These are phyloP conservation scores for Vanrija pseudolonga DNA, from an alignment of 1,284 basidiomycete genomes.

Conservation along the genomic window DNA sequence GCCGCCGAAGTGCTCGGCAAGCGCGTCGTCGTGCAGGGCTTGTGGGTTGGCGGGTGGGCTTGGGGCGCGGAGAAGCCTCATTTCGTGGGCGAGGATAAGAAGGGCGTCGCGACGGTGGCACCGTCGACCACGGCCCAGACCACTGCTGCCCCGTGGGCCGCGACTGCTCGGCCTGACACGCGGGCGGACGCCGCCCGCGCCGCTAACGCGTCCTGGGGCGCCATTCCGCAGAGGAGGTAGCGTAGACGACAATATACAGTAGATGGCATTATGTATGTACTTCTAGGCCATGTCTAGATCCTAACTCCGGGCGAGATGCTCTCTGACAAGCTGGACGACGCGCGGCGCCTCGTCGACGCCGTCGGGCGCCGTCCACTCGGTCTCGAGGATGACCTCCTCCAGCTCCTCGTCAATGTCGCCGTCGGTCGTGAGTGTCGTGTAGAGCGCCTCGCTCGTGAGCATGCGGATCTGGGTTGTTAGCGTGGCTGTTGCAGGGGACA, in stretches of 20 bases:
- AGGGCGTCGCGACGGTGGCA: neutral
- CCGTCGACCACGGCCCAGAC: too few species aligned
- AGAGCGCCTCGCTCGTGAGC: constrained; percentile 74
- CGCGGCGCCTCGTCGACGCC: constrained; percentile 8
- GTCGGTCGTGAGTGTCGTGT: constrained; percentile 64
- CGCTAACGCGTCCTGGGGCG: neutral
- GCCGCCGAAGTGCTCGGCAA: constrained; percentile 92
- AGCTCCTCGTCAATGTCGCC: constrained; percentile 65
- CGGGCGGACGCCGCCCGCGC: too few species aligned
- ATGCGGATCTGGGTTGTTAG: constrained; percentile 60
- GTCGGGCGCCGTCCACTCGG: constrained; percentile 60
- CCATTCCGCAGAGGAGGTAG: neutral
- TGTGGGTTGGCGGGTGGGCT: constrained; percentile 70
- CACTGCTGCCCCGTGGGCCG: too few species aligned
- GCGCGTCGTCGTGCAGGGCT: constrained; percentile 93
- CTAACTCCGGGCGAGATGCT: neutral
- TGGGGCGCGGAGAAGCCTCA: constrained; percentile 25
- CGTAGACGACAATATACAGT: neutral
- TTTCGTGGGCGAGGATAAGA: neutral
- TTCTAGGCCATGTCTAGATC: neutral
- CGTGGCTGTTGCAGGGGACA: neutral
- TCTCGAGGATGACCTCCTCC: constrained; percentile 74
- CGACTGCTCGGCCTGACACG: neutral
- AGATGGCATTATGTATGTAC: neutral
- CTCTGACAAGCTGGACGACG: constrained; percentile 15